Evolutionary conservation across 371 early-diverging fungal species (phyloP), one percentile per base, ranked within the genome.

Genomic region (Racocetra persica): DNA sequence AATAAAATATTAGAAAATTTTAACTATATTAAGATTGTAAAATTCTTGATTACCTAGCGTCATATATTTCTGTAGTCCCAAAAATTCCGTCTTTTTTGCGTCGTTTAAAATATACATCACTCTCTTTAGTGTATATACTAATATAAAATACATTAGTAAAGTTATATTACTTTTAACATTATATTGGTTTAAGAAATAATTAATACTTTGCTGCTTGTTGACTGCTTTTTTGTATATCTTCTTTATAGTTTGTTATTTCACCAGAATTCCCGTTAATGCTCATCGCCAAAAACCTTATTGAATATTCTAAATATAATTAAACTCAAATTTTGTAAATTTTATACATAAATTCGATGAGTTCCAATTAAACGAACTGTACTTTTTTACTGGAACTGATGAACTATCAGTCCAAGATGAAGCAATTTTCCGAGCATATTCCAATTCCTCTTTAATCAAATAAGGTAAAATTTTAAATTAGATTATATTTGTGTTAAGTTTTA

Each of bases 71-170:
- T 11, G 14, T 51, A 14, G 51, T 4, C 4, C 51, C 51, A 4
- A 51, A 51, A 51, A 51, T 16, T 3, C 52, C 54, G 0, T 54
- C 32, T 18, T 72, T 32, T 32, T 36, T 54, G 3, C 32, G 28
- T 54, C 41, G 51, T 32, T 72, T 72, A 72, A 72, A 72, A 54
- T 54, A 72, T 20, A 28, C 36, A 18, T 72, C 51, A 72, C 52
- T 41, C 24, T 54, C 36, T 16, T 72, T 54, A 72, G 10, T 52
- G 32, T 41, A 72, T 32, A 52, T 36, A 54, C 54, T 72, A 52
- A 28, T 16, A 51, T 51, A 51, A 51, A 51, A 51, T 16, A 16
- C 0, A 11, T 51, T 51, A 10, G 16, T 51, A 51, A 49, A 13
- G 13, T 51, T 51, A 51, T 16, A 45, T 45, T 45, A 32, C 11